Conservation (phyloP, 1,284 basidiomycete genomes). For the Ustilago xerochloae region DNA sequence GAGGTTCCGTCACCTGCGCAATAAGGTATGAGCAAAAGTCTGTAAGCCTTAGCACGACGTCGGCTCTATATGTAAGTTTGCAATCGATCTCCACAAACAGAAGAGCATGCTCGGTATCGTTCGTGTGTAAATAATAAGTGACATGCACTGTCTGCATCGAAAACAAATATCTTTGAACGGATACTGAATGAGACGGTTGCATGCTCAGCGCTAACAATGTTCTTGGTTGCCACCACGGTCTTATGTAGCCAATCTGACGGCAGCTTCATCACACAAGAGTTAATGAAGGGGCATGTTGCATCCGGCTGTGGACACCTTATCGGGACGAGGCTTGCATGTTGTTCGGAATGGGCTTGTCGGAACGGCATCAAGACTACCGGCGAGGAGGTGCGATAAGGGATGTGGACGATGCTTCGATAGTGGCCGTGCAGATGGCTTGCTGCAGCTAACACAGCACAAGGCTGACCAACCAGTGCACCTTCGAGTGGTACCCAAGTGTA, state of each 20-base stretch:
- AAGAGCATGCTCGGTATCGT: too few species aligned
- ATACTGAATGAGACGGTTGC: background rate
- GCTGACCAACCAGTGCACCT: too few species aligned
- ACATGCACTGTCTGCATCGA: background rate
- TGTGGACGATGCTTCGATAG: background rate
- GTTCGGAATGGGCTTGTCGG: background rate
- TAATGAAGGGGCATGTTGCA: background rate
- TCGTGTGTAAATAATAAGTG: too few species aligned
- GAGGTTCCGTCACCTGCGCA: slow-evolving; percentile 24
- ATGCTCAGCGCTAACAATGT: background rate
- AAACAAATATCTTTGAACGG: too few species aligned
- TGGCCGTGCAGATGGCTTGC: too few species aligned
- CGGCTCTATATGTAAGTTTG: too few species aligned
- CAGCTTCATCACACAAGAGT: background rate
- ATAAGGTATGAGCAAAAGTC: background rate
- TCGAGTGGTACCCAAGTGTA: too few species aligned
- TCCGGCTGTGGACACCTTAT: background rate
- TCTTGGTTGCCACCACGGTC: too few species aligned
- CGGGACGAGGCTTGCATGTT: background rate
- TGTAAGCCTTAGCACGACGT: too few species aligned
- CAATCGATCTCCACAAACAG: too few species aligned
- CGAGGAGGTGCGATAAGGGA: background rate
- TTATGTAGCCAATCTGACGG: background rate
- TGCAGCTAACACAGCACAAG: too few species aligned
- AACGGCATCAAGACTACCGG: background rate